Percentiles rank a stretch among this genome's conserved stretches.
Conservation (phyloP, 768 basidiomycete genomes). For the Sarcodon aspratus region DNA sequence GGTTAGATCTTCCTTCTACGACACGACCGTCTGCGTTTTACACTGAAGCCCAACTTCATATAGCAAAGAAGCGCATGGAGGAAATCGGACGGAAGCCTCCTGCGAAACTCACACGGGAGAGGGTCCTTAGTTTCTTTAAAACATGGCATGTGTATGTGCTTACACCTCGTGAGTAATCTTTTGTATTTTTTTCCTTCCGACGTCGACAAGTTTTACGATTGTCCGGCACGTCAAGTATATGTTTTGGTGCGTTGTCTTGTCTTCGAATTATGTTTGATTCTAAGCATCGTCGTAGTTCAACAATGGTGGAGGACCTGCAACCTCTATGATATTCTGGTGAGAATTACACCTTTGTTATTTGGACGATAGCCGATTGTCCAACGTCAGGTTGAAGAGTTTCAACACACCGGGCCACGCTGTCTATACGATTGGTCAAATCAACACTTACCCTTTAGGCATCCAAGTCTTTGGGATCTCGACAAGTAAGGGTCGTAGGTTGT, state of each 20-base stretch:
- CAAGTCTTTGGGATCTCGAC: slow-evolving; percentile 21
- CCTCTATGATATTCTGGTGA: slow-evolving; percentile 27
- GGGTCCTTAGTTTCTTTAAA: slow-evolving; percentile 24
- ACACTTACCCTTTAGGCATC: slow-evolving; percentile 24
- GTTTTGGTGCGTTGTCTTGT: slow-evolving; percentile 10
- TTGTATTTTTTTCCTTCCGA: neutral
- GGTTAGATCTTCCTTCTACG: slow-evolving; percentile 20
- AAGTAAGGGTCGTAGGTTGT: slow-evolving; percentile 10
- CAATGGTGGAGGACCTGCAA: slow-evolving; percentile 19
- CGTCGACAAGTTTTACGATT: neutral
- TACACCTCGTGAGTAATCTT: slow-evolving; percentile 17
- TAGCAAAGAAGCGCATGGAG: slow-evolving; percentile 21
- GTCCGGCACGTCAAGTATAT: slow-evolving; percentile 11
- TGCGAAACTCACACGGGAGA: slow-evolving; percentile 19
- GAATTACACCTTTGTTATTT: neutral
- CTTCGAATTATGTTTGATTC: neutral
- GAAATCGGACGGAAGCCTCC: slow-evolving; percentile 23
- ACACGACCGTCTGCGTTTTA: slow-evolving; percentile 22
- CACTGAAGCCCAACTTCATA: slow-evolving; percentile 21
- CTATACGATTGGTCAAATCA: slow-evolving; percentile 26
- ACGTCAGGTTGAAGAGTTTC: slow-evolving; percentile 24
- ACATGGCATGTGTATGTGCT: slow-evolving; percentile 25
- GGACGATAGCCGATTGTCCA: too few relatives aligned
- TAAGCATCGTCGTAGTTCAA: slow-evolving; percentile 16
- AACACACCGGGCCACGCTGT: slow-evolving; percentile 19